Evolutionary conservation across 805 yeast species (phyloP).

Genomic region (Metschnikowia amazonensis): DNA sequence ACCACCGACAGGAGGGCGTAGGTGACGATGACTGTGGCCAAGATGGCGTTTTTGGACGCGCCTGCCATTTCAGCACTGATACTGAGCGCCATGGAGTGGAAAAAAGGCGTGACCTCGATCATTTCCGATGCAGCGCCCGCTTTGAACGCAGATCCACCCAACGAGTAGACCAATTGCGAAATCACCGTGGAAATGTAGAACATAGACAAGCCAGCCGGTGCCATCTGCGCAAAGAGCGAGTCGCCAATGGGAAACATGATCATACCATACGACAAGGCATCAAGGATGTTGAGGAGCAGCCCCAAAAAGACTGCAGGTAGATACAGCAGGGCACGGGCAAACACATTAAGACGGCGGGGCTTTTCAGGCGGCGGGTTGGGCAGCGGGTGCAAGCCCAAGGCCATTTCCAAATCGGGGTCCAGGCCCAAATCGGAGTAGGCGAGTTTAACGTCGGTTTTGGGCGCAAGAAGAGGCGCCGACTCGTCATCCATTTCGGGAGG

Average conservation of each 20-base stretch:
- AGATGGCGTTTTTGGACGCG: slow-evolving; percentile 47
- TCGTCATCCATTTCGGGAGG: not conserved
- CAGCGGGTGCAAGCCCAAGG: slow-evolving; percentile 11
- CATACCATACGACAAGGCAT: slow-evolving; percentile 96
- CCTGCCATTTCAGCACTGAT: slow-evolving; percentile 52
- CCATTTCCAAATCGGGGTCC: slow-evolving; percentile 8
- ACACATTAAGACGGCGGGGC: slow-evolving; percentile 6
- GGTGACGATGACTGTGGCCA: slow-evolving; percentile 84
- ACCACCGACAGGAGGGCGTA: slow-evolving; percentile 79
- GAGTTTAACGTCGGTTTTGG: slow-evolving; percentile 4
- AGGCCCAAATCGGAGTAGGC: not conserved
- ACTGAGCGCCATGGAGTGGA: slow-evolving; percentile 87
- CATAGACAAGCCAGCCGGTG: slow-evolving; percentile 89
- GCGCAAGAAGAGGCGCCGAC: not conserved
- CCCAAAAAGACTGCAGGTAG: slow-evolving; percentile 87
- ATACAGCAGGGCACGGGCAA: slow-evolving; percentile 42
- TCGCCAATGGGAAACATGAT: slow-evolving; percentile 91
- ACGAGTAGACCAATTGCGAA: slow-evolving; percentile 80
- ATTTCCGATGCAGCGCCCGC: slow-evolving; percentile 96
- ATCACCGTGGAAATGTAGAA: slow-evolving; percentile 89
- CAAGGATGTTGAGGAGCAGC: slow-evolving; percentile 76
- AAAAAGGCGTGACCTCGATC: slow-evolving; percentile 99
- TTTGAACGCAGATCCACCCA: slow-evolving; percentile 87
- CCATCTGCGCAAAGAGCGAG: slow-evolving; percentile 69
- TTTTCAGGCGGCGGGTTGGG: not conserved